Percentiles rank a stretch among this genome's conserved stretches.
Evolutionary conservation across 208 protist genomes (phyloP).

Genomic region (Leishmania braziliensis): DNA sequence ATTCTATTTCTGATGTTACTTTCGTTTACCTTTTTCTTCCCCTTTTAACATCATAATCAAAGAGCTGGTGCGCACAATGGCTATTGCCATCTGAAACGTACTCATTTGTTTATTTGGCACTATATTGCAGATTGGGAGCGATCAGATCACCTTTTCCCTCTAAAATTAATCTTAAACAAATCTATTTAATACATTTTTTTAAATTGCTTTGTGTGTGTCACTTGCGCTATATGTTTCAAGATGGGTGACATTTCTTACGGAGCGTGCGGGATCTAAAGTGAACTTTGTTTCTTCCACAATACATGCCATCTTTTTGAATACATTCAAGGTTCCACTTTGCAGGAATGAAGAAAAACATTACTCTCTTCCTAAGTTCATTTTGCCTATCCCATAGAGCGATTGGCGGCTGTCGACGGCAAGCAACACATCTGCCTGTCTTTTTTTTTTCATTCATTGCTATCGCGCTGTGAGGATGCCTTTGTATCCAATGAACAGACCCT

Average conservation of each 20-base stretch:
- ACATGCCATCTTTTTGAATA: neutral
- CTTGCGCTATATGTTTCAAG: neutral
- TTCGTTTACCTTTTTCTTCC: neutral
- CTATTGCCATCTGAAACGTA: neutral
- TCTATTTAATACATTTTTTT: neutral
- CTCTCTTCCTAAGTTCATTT: neutral
- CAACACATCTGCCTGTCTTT: neutral
- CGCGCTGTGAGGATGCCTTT: neutral
- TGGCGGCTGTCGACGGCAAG: neutral
- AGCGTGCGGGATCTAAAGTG: neutral
- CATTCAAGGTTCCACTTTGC: neutral
- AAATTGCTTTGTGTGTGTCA: neutral
- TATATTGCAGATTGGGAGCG: neutral
- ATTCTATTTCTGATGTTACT: neutral
- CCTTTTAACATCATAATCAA: neutral
- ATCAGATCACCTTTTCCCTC: neutral
- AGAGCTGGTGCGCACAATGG: neutral
- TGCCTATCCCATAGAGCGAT: neutral
- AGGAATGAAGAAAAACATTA: constrained; percentile 12
- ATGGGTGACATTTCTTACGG: neutral
- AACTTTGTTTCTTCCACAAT: neutral
- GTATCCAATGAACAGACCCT: neutral
- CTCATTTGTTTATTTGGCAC: neutral
- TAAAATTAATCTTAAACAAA: neutral
- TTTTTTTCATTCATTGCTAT: neutral